Conservation (phyloP, 2,329 filamentous ascomycete genomes). For the Ascomycota sp. region DNA sequence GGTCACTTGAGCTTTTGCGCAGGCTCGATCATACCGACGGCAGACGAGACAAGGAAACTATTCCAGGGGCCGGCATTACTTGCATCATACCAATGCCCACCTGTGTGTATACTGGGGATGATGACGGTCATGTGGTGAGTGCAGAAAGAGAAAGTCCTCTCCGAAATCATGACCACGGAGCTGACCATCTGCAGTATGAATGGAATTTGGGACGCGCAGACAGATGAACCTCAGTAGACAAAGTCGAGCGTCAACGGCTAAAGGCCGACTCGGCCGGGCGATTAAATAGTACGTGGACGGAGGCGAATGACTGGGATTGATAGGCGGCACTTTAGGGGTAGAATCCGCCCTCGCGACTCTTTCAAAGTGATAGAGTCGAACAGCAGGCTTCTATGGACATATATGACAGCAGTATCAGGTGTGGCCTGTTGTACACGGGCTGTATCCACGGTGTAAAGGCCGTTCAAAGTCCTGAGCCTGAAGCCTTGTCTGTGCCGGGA, state of each 20-base stretch:
- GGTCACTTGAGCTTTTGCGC: conserved; percentile 58
- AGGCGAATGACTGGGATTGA: no score
- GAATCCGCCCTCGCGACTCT: no score
- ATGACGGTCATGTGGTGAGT: conserved; percentile 65
- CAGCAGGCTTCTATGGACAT: no score
- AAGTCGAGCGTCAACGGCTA: not conserved
- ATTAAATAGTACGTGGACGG: no score
- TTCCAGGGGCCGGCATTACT: conserved; percentile 50
- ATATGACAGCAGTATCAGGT: no score
- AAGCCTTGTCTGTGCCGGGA: no score
- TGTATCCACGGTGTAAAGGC: no score
- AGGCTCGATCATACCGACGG: conserved; percentile 58
- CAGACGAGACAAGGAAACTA: conserved; percentile 34
- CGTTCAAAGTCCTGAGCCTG: no score
- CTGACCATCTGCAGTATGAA: conserved; percentile 26
- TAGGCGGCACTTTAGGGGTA: no score
- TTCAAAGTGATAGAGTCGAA: no score
- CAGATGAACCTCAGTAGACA: conserved; percentile 20
- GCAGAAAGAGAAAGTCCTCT: not conserved
- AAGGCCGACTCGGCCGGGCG: no score
- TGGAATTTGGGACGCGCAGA: conserved; percentile 38
- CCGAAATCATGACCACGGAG: not conserved
- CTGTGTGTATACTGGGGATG: conserved; percentile 80
- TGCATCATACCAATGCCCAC: conserved; percentile 68
- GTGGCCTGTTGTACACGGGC: no score